Evolutionary conservation across 768 basidiomycete species (phyloP).

Genomic region (Gloeostereum incarnatum): DNA sequence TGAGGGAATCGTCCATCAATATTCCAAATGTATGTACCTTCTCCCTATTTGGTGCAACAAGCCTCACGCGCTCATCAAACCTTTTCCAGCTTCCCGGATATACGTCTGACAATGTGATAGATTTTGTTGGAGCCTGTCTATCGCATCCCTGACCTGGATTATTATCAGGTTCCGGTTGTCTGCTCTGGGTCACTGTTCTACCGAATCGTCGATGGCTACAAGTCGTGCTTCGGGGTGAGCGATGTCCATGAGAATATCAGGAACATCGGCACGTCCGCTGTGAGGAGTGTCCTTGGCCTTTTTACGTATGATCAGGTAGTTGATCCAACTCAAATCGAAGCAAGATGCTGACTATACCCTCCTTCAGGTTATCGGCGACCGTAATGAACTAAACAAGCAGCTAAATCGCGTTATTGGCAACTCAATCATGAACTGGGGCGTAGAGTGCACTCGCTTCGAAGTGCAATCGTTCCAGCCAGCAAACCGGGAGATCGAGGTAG

Average conservation of each 20-base stretch:
- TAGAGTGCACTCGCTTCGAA: conserved; percentile 49
- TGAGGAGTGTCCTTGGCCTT: conserved; percentile 42
- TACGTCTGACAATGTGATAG: conserved; percentile 20
- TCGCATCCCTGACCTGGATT: background rate
- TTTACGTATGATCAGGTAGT: conserved; percentile 38
- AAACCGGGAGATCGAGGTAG: conserved; percentile 49
- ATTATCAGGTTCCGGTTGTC: conserved; percentile 33
- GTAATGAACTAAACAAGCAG: conserved; percentile 42
- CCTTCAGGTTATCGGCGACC: conserved; percentile 37
- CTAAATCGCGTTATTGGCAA: conserved; percentile 39
- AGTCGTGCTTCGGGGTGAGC: conserved; percentile 42
- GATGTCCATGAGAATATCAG: conserved; percentile 38
- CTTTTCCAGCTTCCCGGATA: conserved; percentile 21
- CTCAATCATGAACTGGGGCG: conserved; percentile 46
- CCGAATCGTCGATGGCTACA: conserved; percentile 40
- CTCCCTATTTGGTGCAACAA: background rate
- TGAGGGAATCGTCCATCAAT: conserved; percentile 36
- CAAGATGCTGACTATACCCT: background rate
- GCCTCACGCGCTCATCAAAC: background rate
- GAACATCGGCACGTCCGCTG: conserved; percentile 44
- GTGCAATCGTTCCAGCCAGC: conserved; percentile 52
- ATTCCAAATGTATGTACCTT: conserved; percentile 28
- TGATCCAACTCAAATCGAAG: background rate
- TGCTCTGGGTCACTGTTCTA: conserved; percentile 48
- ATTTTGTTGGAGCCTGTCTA: background rate